Conservation (phyloP, 768 basidiomycete species). For the Lanmaoa pseudosensibilis region DNA sequence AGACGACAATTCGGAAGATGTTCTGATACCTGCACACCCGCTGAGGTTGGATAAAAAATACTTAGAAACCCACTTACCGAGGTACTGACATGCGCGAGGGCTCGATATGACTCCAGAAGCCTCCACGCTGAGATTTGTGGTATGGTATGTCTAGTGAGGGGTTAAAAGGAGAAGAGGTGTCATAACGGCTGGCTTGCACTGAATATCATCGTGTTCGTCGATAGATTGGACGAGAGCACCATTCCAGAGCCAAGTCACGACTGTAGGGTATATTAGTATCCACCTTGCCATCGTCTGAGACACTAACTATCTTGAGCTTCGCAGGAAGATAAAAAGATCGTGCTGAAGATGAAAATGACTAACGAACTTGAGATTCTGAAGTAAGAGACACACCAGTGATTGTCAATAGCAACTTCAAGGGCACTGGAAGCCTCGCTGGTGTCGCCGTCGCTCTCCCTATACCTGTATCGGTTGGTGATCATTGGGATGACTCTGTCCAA, state of each 20-base stretch:
- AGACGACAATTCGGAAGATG: conserved; percentile 71
- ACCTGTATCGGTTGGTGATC: conserved; percentile 77
- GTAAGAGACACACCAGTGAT: conserved; percentile 63
- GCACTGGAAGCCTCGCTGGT: conserved; percentile 72
- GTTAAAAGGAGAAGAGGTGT: conserved; percentile 5
- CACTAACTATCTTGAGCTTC: conserved; percentile 78
- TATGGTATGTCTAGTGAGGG: conserved; percentile 62
- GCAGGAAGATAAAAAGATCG: conserved; percentile 80
- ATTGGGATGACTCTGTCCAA: conserved; percentile 64
- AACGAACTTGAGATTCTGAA: neutral
- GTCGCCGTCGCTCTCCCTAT: conserved; percentile 73
- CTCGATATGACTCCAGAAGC: conserved; percentile 72
- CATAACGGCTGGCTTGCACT: conserved; percentile 49
- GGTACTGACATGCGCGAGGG: conserved; percentile 81
- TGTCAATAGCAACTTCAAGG: conserved; percentile 89
- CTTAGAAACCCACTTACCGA: conserved; percentile 39
- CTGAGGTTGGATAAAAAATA: neutral
- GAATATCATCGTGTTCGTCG: conserved; percentile 72
- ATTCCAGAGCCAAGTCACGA: conserved; percentile 78
- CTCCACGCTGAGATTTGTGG: conserved; percentile 47
- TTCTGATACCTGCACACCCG: conserved; percentile 72
- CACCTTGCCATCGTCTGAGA: neutral
- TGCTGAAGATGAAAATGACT: conserved; percentile 39
- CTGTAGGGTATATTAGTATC: conserved; percentile 38
- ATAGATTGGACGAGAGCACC: conserved; percentile 81